Conservation (phyloP, 495 filamentous ascomycete species). For the Neurospora intermedia region DNA sequence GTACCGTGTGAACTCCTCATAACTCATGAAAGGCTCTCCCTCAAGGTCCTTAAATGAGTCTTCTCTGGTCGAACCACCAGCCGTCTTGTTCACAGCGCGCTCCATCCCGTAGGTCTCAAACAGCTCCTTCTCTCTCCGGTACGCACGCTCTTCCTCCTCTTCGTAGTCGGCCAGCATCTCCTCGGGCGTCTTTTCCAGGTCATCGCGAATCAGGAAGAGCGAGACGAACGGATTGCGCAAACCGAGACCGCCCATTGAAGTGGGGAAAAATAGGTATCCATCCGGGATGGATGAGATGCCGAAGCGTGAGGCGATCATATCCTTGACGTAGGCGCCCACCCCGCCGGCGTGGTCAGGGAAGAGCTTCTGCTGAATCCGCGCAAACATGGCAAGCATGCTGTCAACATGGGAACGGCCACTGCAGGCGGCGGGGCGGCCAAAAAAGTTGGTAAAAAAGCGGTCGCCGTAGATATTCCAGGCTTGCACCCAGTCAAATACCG, state of each 20-base stretch:
- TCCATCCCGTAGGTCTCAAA: neutral
- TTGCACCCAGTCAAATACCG: conserved; percentile 52
- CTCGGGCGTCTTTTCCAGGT: conserved; percentile 4
- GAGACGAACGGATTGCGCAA: conserved; percentile 44
- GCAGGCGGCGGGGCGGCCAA: conserved; percentile 51
- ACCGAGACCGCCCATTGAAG: conserved; percentile 43
- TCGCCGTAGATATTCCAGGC: conserved; percentile 56
- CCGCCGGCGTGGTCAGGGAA: conserved; percentile 17
- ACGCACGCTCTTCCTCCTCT: conserved; percentile 23
- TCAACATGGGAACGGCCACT: conserved; percentile 54
- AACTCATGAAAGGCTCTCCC: conserved; percentile 30
- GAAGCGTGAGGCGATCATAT: conserved; percentile 43
- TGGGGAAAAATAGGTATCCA: conserved; percentile 50
- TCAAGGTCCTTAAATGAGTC: conserved; percentile 9
- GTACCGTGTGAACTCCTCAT: conserved; percentile 37
- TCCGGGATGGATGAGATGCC: conserved; percentile 42
- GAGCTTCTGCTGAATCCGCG: conserved; percentile 46
- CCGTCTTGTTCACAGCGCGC: neutral
- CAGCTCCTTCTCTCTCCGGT: conserved; percentile 31
- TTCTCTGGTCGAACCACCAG: neutral
- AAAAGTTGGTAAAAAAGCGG: conserved; percentile 55
- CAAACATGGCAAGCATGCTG: conserved; percentile 47
- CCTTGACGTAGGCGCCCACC: conserved; percentile 30
- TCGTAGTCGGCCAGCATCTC: conserved; percentile 10
- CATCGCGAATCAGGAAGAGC: conserved; percentile 7